phyloP scores from a whole-genome alignment of 2,329 filamentous ascomycete genomes.

The Diplodia scrobiculata region DNA sequence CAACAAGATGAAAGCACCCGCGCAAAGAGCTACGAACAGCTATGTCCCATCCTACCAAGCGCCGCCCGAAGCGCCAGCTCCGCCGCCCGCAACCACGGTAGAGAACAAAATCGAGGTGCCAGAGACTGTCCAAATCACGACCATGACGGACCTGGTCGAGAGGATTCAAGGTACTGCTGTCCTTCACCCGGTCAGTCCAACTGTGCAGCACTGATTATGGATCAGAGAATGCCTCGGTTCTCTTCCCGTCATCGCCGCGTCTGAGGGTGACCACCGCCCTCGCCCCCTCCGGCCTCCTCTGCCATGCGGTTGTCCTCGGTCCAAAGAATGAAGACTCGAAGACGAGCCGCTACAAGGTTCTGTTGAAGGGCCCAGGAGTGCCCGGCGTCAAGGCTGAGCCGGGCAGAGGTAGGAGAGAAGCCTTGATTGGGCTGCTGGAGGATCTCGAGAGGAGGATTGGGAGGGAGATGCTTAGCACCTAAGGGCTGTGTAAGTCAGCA shows the following conservation, averaged over 20 bases:
- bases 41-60: slow-evolving; percentile 24
- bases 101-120: slow-evolving; percentile 29
- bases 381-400: slow-evolving; percentile 3
- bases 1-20: slow-evolving; percentile 9
- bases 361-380: slow-evolving; percentile 25
- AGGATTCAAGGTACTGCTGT: slow-evolving; percentile 20
- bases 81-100: slow-evolving; percentile 18
- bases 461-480: slow-evolving; percentile 22
- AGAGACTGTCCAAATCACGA: slow-evolving; percentile 16
- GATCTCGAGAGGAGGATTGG: slow-evolving; percentile 27
- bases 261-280: slow-evolving; percentile 26
- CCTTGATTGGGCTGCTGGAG: slow-evolving; percentile 25
- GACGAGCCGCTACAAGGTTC: slow-evolving; percentile 24
- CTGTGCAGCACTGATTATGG: not conserved
- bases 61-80: slow-evolving; percentile 10
- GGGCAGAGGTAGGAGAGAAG: slow-evolving; percentile 13
- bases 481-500: not conserved
- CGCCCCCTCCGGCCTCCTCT: slow-evolving; percentile 16
- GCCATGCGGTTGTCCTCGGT: slow-evolving; percentile 23
- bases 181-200: too few relatives aligned
- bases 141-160: slow-evolving; percentile 23
- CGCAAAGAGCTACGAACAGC: not conserved
- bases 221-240: slow-evolving; percentile 25
- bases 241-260: slow-evolving; percentile 18
- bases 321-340: slow-evolving; percentile 28